Base-by-base conservation (phyloP, 1,139 yeast species). In the Suhomyces coccinellae region DNA sequence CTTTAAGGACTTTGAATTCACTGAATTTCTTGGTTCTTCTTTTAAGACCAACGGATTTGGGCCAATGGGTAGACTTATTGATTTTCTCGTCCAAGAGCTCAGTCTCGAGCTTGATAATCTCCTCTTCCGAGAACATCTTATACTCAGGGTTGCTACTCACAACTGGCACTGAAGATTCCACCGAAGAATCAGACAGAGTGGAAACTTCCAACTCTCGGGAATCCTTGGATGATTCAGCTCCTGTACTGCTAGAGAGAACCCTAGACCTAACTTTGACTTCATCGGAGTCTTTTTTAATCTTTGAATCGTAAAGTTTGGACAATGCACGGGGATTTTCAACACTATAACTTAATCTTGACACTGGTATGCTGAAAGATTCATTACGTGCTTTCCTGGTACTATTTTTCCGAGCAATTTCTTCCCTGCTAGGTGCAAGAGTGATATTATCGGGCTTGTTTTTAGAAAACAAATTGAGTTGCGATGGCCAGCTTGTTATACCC, bases 1-100 rank as follows among this genome's bases (percentile, higher is more conserved):
- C 82, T 59, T 87, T 85, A 37, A 88, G 46, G 1, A 87, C 78
- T 4, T 69, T 67, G 57, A 88, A 93, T 60, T 90, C 96, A 0
- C 76, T 62, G 52, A 88, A 78, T 51, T 81, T 80, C 61, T 88
- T 88, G 28, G 79, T 79, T 51, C 90, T 71, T 59, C 87, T 73
- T 45, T 71, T 69, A 10, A 68, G 65, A 1, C 95, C 95, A 47
- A 85, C 81, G 28, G 64, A 67, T 16, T 64, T 59, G 0, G 88
- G 88, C 78, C 85, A 83, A 43, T 67, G 62, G 1, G 57, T 53
- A 2, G 80, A 80, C 5, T 53, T 55, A 7, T 52, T 50, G 41
- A 62, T 66, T 41, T 67, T 70, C 38, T 61, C 63, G 13, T 58
- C 66, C 9, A 81, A 65, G 32, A 65, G 63, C 3, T 66, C 74